Percentiles rank a stretch among this genome's conserved stretches.
These are phyloP conservation scores for Ichthyophonus hoferi DNA, from an alignment of 208 protist genomes.

Conservation along the genomic window DNA sequence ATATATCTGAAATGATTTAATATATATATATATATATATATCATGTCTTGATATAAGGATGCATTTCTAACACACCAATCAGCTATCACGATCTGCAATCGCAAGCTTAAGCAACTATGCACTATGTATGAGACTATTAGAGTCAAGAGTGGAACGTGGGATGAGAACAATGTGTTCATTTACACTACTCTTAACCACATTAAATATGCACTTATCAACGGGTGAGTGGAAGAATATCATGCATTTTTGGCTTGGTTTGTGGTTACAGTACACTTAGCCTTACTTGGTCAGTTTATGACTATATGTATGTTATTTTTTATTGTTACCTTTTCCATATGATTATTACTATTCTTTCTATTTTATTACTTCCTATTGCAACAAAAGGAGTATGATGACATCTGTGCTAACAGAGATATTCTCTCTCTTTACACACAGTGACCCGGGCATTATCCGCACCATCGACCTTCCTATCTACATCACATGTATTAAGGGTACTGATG, in stretches of 20 bases:
- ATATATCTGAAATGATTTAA: too few species aligned
- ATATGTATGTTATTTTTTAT: slow-evolving; percentile 31
- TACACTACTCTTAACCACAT: slow-evolving; percentile 96
- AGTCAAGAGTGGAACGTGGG: slow-evolving; percentile 87
- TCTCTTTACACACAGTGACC: slow-evolving; percentile 76
- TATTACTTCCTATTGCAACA: too few species aligned
- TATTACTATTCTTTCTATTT: too few species aligned
- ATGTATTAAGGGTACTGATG: slow-evolving; percentile 67
- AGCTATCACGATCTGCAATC: slow-evolving; percentile 75
- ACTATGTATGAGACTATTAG: slow-evolving; percentile 82
- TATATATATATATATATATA: too few species aligned
- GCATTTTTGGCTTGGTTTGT: too few species aligned
- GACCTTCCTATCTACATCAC: slow-evolving; percentile 90
- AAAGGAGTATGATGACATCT: too few species aligned
- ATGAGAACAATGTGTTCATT: slow-evolving; percentile 81
- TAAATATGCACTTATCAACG: slow-evolving; percentile 80
- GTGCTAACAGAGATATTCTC: too few species aligned
- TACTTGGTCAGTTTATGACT: too few species aligned
- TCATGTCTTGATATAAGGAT: too few species aligned
- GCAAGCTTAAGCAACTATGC: slow-evolving; percentile 78
- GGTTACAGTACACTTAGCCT: too few species aligned
- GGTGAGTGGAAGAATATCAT: not conserved
- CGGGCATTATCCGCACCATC: slow-evolving; percentile 90
- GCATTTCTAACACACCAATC: too few species aligned
- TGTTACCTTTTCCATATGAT: too few species aligned